phyloP scores from a whole-genome alignment of 176 grass and related monocot species.

The Aegilops tauschii region DNA sequence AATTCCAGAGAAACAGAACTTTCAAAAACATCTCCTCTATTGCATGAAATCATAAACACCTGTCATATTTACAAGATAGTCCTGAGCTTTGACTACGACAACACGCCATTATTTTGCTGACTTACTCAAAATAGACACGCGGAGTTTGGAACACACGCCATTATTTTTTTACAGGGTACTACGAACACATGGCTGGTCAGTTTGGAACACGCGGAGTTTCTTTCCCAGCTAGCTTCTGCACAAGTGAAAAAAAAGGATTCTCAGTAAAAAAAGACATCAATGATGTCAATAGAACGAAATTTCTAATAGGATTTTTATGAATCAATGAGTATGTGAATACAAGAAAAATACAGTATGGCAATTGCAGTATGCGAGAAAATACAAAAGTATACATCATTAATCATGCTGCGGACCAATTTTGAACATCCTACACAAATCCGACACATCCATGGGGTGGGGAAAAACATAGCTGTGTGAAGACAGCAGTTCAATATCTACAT shows the following conservation, averaged over 20 bases:
- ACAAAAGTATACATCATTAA: not conserved
- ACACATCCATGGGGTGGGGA: not conserved
- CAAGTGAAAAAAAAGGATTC: not conserved
- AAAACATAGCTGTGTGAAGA: not conserved
- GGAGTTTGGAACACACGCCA: too few species aligned
- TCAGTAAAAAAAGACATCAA: not conserved
- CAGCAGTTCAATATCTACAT: not conserved
- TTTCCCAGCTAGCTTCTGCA: not conserved
- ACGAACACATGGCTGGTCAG: not conserved
- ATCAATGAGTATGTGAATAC: not conserved
- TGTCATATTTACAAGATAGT: slow-evolving; percentile 30
- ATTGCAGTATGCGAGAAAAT: not conserved
- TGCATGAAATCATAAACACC: not conserved
- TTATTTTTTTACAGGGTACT: not conserved
- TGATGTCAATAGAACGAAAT: not conserved
- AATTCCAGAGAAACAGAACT: not conserved
- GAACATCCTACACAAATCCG: not conserved
- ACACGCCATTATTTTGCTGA: not conserved
- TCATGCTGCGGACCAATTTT: not conserved
- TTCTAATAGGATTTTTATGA: not conserved
- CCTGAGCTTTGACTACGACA: not conserved
- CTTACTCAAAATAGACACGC: not conserved
- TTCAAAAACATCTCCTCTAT: not conserved
- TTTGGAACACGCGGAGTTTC: not conserved
- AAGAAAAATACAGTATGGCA: not conserved